A percentile compares a stretch with the other conserved stretches of the same genome.
phyloP scores from a whole-genome alignment of 2,329 filamentous ascomycete species.

The Atkinsonella texensis region DNA sequence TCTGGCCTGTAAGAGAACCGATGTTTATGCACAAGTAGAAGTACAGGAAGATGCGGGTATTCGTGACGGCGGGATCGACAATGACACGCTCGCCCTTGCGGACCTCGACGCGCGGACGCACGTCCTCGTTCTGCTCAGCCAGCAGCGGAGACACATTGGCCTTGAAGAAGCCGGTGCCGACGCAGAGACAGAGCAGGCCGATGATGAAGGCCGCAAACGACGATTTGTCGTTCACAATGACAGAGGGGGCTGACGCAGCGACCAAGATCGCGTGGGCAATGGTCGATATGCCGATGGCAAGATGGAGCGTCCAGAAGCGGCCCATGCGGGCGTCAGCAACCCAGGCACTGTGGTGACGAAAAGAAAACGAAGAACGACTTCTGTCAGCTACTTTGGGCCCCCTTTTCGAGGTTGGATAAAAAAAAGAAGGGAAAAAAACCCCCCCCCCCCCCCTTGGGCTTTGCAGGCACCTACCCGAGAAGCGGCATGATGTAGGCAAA shows the following conservation, averaged over 20 bases:
- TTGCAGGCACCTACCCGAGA: constrained; percentile 28
- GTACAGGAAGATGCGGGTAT: constrained; percentile 58
- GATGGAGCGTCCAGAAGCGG: constrained; percentile 61
- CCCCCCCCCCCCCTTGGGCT: no score
- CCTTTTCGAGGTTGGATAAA: no score
- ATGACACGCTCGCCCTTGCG: constrained; percentile 54
- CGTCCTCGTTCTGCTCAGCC: constrained; percentile 55
- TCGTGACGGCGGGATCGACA: constrained; percentile 56
- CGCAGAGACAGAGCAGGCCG: constrained; percentile 39
- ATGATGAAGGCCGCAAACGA: constrained; percentile 58
- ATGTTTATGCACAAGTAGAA: constrained; percentile 46
- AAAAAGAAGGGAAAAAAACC: neutral
- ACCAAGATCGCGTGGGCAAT: constrained; percentile 56
- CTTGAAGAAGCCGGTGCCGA: constrained; percentile 74
- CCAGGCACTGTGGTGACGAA: constrained; percentile 24
- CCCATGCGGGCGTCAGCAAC: constrained; percentile 60
- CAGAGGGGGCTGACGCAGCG: constrained; percentile 48
- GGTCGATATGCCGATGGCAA: constrained; percentile 53
- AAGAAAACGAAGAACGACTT: no score
- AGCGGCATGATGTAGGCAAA: constrained; percentile 50
- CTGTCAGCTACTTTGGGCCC: neutral
- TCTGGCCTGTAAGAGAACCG: constrained; percentile 46
- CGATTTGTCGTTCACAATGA: constrained; percentile 44
- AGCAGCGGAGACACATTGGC: constrained; percentile 64
- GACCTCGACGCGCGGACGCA: constrained; percentile 43